Conservation (phyloP, 108 stramenopile species). For the Nitzschia palea region DNA sequence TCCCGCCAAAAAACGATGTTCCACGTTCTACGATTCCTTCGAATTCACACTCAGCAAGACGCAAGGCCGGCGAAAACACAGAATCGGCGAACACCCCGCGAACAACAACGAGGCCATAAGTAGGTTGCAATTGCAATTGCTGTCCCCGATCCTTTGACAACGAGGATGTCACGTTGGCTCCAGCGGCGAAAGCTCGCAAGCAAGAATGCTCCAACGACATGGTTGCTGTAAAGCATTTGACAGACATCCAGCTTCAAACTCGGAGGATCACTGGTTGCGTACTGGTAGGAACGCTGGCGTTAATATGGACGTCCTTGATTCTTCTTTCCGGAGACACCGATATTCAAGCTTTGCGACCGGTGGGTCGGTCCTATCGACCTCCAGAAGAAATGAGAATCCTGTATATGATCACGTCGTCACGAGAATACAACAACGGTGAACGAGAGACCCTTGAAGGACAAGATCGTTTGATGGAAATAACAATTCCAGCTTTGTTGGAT, state of each 20-base stretch:
- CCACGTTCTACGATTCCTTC: too few species aligned
- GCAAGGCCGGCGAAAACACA: too few species aligned
- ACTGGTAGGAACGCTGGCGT: not conserved
- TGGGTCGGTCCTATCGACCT: not conserved
- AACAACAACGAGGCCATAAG: too few species aligned
- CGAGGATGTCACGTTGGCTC: too few species aligned
- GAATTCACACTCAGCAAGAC: too few species aligned
- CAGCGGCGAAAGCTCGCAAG: too few species aligned
- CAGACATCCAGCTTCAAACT: not conserved
- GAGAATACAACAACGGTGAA: conserved; percentile 75
- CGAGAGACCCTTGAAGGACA: conserved; percentile 52
- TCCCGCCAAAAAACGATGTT: too few species aligned
- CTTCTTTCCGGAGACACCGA: not conserved
- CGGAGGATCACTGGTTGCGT: not conserved
- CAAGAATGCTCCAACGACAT: too few species aligned
- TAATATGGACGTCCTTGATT: not conserved
- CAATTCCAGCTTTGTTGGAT: conserved; percentile 70
- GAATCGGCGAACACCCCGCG: too few species aligned
- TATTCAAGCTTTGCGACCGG: not conserved
- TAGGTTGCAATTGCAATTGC: too few species aligned
- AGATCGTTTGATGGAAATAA: conserved; percentile 63
- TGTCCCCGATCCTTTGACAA: too few species aligned
- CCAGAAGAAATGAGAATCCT: conserved; percentile 40
- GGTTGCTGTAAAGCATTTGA: not conserved
- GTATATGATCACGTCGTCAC: conserved; percentile 70